Percentiles rank a stretch among this genome's conserved stretches.
phyloP scores from a whole-genome alignment of 176 grass and related monocot genomes.

The Eremochloa ophiuroides region DNA sequence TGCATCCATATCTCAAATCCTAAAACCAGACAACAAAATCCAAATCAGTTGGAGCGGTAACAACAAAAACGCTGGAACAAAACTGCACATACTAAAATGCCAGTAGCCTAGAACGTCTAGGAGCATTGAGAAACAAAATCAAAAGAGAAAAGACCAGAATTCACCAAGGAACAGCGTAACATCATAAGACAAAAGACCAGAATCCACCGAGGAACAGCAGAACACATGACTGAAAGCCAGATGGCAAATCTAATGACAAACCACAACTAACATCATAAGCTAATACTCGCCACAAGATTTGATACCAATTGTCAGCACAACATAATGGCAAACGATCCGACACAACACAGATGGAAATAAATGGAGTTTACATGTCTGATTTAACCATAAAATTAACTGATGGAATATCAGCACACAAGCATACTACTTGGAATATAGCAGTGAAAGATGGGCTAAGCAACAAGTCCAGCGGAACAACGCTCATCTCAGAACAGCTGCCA shows the following conservation, averaged over 20 bases:
- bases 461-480: not conserved
- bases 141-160: no score
- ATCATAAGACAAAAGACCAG: no score
- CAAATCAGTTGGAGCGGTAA: no score
- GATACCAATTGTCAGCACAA: not conserved
- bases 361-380: constrained; percentile 12
- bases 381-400: not conserved
- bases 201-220: not conserved
- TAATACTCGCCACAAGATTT: not conserved
- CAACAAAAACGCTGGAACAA: no score
- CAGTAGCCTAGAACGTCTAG: no score
- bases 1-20: no score
- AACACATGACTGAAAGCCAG: not conserved
- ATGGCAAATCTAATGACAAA: not conserved
- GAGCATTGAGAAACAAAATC: no score
- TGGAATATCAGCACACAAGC: not conserved
- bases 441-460: not conserved
- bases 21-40: no score
- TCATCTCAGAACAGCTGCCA: not conserved
- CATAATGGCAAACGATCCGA: not conserved
- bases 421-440: not conserved
- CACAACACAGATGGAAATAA: constrained; percentile 5
- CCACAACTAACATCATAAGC: not conserved
- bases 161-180: no score
- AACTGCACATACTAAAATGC: no score